These are phyloP conservation scores for Geotrichum reessii DNA, from an alignment of 1,139 yeast genomes.

Conservation along the genomic window DNA sequence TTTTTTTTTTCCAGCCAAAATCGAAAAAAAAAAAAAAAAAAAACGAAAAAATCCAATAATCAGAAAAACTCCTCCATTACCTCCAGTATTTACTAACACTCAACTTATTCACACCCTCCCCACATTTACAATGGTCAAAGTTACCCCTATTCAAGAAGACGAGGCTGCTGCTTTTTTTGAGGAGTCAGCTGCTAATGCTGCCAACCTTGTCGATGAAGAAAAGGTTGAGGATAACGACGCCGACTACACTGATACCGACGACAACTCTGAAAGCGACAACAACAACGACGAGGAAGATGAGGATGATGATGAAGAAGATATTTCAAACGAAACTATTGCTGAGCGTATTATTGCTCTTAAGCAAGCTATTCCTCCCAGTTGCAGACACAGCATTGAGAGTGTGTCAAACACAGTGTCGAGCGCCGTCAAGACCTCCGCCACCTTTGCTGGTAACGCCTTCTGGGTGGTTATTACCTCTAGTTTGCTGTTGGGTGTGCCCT, in stretches of 20 bases:
- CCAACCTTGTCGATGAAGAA: slow-evolving; percentile 14
- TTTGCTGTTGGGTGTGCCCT: slow-evolving; percentile 85
- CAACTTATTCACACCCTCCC: background rate
- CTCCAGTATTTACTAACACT: slow-evolving; percentile 1
- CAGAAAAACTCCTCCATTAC: background rate
- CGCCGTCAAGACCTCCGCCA: slow-evolving; percentile 38
- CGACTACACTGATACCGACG: slow-evolving; percentile 34
- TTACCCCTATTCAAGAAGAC: slow-evolving; percentile 55
- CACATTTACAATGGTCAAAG: slow-evolving; percentile 49
- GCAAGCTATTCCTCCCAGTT: slow-evolving; percentile 86
- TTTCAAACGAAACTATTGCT: slow-evolving; percentile 71
- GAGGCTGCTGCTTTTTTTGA: slow-evolving; percentile 18
- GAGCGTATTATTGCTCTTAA: slow-evolving; percentile 88
- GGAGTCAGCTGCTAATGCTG: slow-evolving; percentile 12
- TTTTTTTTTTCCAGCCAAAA: background rate
- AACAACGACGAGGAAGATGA: slow-evolving; percentile 39
- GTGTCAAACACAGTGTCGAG: slow-evolving; percentile 33
- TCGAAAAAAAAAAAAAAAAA: background rate
- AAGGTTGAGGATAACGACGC: slow-evolving; percentile 31
- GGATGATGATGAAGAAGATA: slow-evolving; percentile 67
- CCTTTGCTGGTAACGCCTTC: slow-evolving; percentile 64
- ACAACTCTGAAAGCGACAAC: slow-evolving; percentile 33
- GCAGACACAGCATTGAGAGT: slow-evolving; percentile 50
- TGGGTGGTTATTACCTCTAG: slow-evolving; percentile 86
- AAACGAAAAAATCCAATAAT: no score